Base-by-base conservation (phyloP, 805 yeast species). In the Pichia cabralensis region DNA sequence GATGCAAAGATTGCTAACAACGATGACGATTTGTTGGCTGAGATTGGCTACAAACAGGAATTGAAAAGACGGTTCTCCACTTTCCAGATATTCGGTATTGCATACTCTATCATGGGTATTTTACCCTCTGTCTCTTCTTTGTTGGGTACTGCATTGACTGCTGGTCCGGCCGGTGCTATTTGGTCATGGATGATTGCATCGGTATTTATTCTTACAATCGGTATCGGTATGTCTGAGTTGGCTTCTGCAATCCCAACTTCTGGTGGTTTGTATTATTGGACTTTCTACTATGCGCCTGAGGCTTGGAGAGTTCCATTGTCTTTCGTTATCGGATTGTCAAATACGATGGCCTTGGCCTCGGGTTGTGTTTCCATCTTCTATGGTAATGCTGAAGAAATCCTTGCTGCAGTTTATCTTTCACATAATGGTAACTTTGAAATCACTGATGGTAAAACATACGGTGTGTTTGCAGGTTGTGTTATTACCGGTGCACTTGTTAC, bases 241-340 rank as follows among this genome's bases (percentile, higher is more conserved):
- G 81, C 80, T 1, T 67, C 76, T 27, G 68, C 83, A 2, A 67
- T 74, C 42, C 86, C 88, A 20, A 78, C 85, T 0, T 69, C 79
- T 12, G 86, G 86, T 31, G 86, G 86, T 4, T 58, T 79, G 23
- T 79, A 76, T 49, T 73, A 69, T 52, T 74, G 79, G 74, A 71
- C 81, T 0, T 74, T 68, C 53, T 68, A 72, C 49, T 77, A 73
- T 47, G 73, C 84, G 10, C 85, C 83, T 2, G 67, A 61, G 26
- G 44, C 46, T 8, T 44, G 61, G 24, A 63, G 69, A 44, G 66
- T 68, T 13, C 73, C 76, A 0, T 50, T 75, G 18, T 69, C 76
- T 29, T 77, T 67, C 42, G 47, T 78, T 23, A 73, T 78, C 40
- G 86, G 85, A 4, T 69, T 74, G 45, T 64, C 80, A 3, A 77